phyloP scores from a whole-genome alignment of 805 yeast species.

The Kodamaea neixiangensis region DNA sequence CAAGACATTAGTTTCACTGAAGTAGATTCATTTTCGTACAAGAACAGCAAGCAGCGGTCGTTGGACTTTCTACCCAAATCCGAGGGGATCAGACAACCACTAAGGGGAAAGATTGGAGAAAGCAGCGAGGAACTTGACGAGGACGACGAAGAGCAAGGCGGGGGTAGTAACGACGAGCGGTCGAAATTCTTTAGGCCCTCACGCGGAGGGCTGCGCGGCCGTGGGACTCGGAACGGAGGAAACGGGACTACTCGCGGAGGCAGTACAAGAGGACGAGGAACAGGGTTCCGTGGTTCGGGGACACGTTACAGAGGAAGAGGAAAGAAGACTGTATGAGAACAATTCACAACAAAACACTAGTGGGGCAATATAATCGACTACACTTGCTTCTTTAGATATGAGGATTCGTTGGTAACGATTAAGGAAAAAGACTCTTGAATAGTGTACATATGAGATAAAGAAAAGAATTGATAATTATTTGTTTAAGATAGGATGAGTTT shows the following conservation, averaged over 20 bases:
- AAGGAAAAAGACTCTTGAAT: not conserved
- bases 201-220: slow-evolving; percentile 1
- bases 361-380: no score
- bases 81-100: slow-evolving; percentile 1
- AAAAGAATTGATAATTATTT: not conserved
- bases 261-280: slow-evolving; percentile 18
- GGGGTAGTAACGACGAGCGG: not conserved
- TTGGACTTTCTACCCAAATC: slow-evolving; percentile 1
- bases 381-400: not conserved
- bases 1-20: slow-evolving; percentile 6
- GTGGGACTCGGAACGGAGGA: not conserved
- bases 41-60: not conserved
- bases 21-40: not conserved
- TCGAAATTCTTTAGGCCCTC: not conserved
- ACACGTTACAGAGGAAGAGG: slow-evolving; percentile 15
- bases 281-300: slow-evolving; percentile 5
- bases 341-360: not conserved
- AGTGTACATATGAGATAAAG: not conserved
- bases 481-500: not conserved
- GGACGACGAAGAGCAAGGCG: slow-evolving; percentile 11
- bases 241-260: slow-evolving; percentile 7
- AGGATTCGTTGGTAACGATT: not conserved
- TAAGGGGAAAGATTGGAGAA: slow-evolving; percentile 1
- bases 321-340: not conserved
- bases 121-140: slow-evolving; percentile 6